Conservation (phyloP, 768 basidiomycete genomes). For the Boletus huronensis region DNA sequence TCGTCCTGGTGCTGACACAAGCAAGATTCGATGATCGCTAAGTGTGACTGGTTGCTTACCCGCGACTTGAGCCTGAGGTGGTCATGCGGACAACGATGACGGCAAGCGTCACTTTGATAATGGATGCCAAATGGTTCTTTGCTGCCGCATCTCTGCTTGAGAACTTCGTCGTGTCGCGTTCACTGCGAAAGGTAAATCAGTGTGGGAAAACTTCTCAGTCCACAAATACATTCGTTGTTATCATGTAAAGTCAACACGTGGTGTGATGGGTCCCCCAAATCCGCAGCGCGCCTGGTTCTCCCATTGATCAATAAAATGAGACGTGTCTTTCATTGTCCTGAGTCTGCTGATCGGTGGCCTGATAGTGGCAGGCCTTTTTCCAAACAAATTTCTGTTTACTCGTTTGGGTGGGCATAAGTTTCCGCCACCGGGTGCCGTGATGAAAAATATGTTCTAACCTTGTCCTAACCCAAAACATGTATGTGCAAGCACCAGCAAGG, state of each 20-base stretch:
- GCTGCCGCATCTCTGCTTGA: background rate
- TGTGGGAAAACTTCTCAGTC: background rate
- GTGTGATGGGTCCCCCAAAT: background rate
- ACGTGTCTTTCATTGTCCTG: no score
- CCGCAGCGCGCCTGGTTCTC: background rate
- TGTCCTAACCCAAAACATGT: no score
- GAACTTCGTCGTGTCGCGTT: background rate
- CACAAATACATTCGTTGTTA: no score
- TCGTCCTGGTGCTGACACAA: background rate
- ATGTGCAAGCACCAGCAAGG: no score
- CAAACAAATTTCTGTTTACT: background rate
- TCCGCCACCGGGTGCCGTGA: no score
- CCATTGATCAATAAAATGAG: no score
- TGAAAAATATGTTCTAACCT: no score
- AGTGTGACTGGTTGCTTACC: background rate
- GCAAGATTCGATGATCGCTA: background rate
- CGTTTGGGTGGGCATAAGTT: no score
- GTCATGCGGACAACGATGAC: background rate
- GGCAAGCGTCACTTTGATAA: background rate
- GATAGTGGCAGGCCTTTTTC: background rate
- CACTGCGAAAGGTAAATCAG: background rate
- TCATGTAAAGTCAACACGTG: background rate
- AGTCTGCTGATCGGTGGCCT: no score
- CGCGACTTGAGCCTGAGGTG: background rate
- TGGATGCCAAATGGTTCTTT: background rate